A percentile compares a stretch with the other conserved stretches of the same genome.
These are phyloP conservation scores for Hyaloscypha hepaticicola DNA, from an alignment of 495 filamentous ascomycete species.

Conservation along the genomic window DNA sequence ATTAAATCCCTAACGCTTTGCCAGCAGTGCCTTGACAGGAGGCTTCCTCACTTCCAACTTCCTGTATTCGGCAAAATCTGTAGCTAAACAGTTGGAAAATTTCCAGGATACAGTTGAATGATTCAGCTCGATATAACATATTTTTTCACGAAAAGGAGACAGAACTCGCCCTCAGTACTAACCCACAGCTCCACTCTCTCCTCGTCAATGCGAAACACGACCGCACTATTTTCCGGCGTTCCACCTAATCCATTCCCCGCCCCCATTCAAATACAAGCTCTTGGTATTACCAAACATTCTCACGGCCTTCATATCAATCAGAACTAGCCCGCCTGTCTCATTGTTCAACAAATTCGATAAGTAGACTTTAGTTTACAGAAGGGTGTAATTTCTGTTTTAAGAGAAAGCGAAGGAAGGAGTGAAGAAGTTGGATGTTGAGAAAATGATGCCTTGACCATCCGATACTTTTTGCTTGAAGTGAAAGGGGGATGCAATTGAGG, in stretches of 20 bases:
- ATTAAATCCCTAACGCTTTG: no score
- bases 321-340: background rate
- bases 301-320: background rate
- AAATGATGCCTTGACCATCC: background rate
- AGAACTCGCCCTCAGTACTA: no score
- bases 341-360: background rate
- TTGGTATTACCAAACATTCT: background rate
- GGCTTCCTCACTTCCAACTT: no score
- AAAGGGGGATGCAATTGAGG: background rate
- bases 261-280: background rate
- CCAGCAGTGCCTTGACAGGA: no score
- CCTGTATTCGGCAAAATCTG: no score
- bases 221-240: background rate
- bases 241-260: background rate
- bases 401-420: background rate
- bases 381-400: background rate
- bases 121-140: no score
- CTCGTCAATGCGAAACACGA: background rate
- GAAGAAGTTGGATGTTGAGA: conserved; percentile 1
- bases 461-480: conserved; percentile 4
- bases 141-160: no score
- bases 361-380: background rate
- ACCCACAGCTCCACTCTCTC: no score
- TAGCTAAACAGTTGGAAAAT: no score
- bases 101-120: no score